Evolutionary conservation across 78 protist species (phyloP), one percentile per base, ranked within the genome.

Genomic region (Salpingoeca rosetta): DNA sequence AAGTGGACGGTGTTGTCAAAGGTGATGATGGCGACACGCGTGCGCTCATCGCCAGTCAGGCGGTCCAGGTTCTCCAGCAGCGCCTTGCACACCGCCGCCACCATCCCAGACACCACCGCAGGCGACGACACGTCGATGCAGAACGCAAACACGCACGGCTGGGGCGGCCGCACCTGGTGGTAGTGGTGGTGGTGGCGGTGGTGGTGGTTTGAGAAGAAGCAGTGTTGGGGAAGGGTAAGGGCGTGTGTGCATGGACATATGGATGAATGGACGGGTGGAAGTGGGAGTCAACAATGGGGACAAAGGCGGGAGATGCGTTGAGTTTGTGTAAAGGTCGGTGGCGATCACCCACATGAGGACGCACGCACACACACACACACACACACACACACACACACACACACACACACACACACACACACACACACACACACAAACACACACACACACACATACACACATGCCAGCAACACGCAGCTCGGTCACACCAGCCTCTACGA

Each of bases 1-100:
- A 84, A 84, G 79, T 84, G 86, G 42, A 84, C 31, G 78, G 42
- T 65, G 79, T 39, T 75, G 86, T 84, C 86, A 37, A 45, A 84
- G 3, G 86, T 84, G 44, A 84, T 65, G 77, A 84, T 31, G 7
- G 76, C 86, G 10, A 84, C 36, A 36, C 27, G 44, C 56, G 39
- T 26, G 10, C 86, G 77, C 79, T 51, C 79, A 26, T 84, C 86
- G 41, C 86, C 86, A 31, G 86, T 77, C 11, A 84, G 31, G 40
- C 0, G 24, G 79, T n/a, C 44, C 76, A 84, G 75, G 56, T 65
- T 7, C 44, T 84, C 79, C 56, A 17, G 41, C 12, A 84, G 12
- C 79, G 38, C 25, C 11, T 28, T 28, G 0, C 36, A 22, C 45
- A 84, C 79, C n/a, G 38, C 42, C 38, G 76, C 25, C 24, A n/a